phyloP scores from a whole-genome alignment of 495 filamentous ascomycete species.

The Aspergillus saccharolyticus region DNA sequence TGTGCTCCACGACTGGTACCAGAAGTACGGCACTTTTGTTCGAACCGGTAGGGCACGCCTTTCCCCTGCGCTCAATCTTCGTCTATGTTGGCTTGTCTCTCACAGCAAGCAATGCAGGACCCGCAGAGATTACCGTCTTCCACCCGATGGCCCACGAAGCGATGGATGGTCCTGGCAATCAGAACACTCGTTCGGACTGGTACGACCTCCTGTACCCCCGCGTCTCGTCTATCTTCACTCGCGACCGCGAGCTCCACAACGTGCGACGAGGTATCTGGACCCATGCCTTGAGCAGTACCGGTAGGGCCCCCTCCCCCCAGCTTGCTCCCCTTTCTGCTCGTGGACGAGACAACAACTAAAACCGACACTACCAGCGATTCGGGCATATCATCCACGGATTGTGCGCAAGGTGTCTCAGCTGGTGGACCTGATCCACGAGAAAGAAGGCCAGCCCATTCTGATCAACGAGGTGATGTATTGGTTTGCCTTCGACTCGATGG shows the following conservation, averaged over 20 bases:
- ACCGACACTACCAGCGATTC: too few relatives aligned
- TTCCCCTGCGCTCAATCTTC: conserved; percentile 22
- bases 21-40: conserved; percentile 36
- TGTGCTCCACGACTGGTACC: conserved; percentile 24
- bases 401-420: too few relatives aligned
- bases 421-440: neutral
- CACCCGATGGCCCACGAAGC: conserved; percentile 25
- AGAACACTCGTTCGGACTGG: conserved; percentile 38
- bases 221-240: conserved; percentile 34
- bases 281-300: too few relatives aligned
- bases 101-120: too few relatives aligned
- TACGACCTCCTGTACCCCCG: conserved; percentile 40
- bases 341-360: conserved; percentile 22
- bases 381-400: conserved; percentile 17
- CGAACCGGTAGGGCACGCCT: conserved; percentile 33
- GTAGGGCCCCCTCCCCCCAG: too few relatives aligned
- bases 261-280: conserved; percentile 34
- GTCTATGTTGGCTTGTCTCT: neutral
- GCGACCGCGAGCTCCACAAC: conserved; percentile 25
- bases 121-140: conserved; percentile 33
- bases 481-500: conserved; percentile 20
- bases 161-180: conserved; percentile 27
- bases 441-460: neutral
- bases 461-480: conserved; percentile 4
- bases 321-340: conserved; percentile 4